Base-by-base conservation (phyloP, 208 protist genomes). In the Wallacemonas sp. region DNA sequence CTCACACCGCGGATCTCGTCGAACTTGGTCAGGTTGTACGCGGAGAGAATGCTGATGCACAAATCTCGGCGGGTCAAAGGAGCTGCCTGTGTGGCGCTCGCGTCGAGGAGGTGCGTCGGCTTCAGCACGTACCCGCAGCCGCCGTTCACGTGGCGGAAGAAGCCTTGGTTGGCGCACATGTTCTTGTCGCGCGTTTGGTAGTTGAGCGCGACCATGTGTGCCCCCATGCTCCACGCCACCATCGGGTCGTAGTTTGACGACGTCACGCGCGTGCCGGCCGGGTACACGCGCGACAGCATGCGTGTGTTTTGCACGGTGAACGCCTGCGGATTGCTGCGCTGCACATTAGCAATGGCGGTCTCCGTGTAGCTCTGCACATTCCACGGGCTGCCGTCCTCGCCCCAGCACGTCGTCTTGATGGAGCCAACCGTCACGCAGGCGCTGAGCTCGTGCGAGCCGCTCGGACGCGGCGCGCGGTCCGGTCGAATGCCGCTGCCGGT, bases 111-210 rank as follows among this genome's bases (percentile, higher is more conserved):
- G 54, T 64, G 59, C 0, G 49, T 20, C 3, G 95, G 95, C 71
- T 98, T 98, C 25, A 98, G 77, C 10, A 98, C 61, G 68, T 97
- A 98, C 8, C 95, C 95, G 68, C 86, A 96, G n/a, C 70, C 63
- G 48, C 91, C 92, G 67, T 98, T 98, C 32, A 89, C 76, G 33
- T 50, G 25, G 0, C 32, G 28, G 65, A 98, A 98, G 49, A 87
- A 80, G 20, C 83, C 91, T 7, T 65, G 41, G 57, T 97, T 98
- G 3, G 94, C 36, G 14, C 70, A 54, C 63, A 76, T 48, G 62
- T 31, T 74, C 28, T 14, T 64, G 63, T 67, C 79, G 38, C 71
- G 64, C 10, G 77, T 84, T 63, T 98, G 94, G 59, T 78, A 95
- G 77, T 97, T 97, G 2, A 98, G 54, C 11, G 94, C 94, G 14